Evolutionary conservation across 1,284 basidiomycete genomes (phyloP), one percentile per base, ranked within the genome.

Genomic region (Omphalotus olearius): DNA sequence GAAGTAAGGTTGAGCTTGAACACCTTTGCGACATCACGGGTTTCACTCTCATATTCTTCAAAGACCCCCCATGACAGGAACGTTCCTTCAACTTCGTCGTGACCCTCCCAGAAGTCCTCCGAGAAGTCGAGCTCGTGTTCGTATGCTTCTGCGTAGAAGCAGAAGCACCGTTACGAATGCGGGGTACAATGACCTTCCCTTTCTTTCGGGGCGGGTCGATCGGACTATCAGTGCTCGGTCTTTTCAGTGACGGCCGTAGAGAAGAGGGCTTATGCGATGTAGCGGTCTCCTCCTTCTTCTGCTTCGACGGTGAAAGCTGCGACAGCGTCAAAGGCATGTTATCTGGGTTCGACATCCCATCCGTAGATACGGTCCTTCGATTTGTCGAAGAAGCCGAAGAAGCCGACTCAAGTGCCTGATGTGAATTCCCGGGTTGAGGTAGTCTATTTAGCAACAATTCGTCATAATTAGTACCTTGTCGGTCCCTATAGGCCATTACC

Each of bases 231-330:
- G 66, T 54, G 17, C 56, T 64, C 61, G 66, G 64, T 55, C 71
- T 69, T 63, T 79, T 75, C 56, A 57, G 69, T 26, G 69, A 64
- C 33, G 57, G 60, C 56, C 64, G 60, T 59, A 61, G 55, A 40
- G 62, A 59, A 20, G 37, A n/a, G 49, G 50, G 53, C 40, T 59
- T 57, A 60, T 56, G 2, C 4, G 33, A 14, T 42, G 18, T 42
- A 11, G 30, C 4, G 5, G 41, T 23, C 16, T 3, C 2, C 37
- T n/a, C 13, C 4, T n/a, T 18, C n/a, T 26, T 37, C 57, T n/a
- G n/a, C n/a, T 78, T 77, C 52, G 61, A 62, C 53, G 79, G 76
- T 7, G 79, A 79, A 58, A 79, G 66, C 58, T 79, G 76, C 47
- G 75, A 78, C 56, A 79, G 42, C 39, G 74, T 76, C 44, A 80